A percentile compares a stretch with the other conserved stretches of the same genome.
Evolutionary conservation across 345 rosid genomes (phyloP).

Genomic region (Diplotaxis tenuifolia): DNA sequence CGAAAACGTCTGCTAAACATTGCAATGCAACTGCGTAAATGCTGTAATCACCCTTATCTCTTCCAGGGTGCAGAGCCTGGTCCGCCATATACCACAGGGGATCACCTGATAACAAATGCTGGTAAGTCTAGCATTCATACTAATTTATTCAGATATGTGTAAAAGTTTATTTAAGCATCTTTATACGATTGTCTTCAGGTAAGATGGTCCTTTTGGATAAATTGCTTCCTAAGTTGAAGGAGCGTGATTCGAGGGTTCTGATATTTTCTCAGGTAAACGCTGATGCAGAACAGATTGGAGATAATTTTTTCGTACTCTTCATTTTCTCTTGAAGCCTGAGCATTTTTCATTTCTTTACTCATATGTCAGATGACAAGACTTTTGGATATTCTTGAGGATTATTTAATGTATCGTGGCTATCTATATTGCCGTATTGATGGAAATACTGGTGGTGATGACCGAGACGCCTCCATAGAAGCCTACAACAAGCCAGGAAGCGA

Average conservation of each 20-base stretch:
- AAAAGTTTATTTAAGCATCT: constrained; percentile 4
- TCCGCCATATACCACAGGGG: constrained; percentile 98
- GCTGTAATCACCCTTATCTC: constrained; percentile 99
- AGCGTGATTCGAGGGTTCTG: constrained; percentile 97
- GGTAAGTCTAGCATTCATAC: constrained; percentile 47
- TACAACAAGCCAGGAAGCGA: constrained; percentile 97
- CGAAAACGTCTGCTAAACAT: constrained; percentile 94
- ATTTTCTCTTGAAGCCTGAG: constrained; percentile 20
- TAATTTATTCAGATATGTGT: background rate
- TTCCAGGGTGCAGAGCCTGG: constrained; percentile 99
- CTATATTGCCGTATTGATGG: constrained; percentile 98
- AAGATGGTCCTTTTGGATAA: constrained; percentile 99
- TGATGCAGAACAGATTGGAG: background rate
- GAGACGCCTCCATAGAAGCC: constrained; percentile 96
- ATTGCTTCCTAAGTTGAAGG: constrained; percentile 95
- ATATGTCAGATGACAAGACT: constrained; percentile 85
- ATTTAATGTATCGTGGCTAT: constrained; percentile 87
- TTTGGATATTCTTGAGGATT: constrained; percentile 97
- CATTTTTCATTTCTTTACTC: background rate
- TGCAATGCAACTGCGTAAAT: constrained; percentile 98
- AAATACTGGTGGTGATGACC: constrained; percentile 98
- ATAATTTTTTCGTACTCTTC: constrained; percentile 3
- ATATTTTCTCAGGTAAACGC: constrained; percentile 88
- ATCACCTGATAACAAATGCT: constrained; percentile 86
- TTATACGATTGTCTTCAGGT: constrained; percentile 48